Percentiles rank a stretch among this genome's conserved stretches.
Conservation (phyloP, 2,329 filamentous ascomycete species). For the Chrysoporthe puriensis region DNA sequence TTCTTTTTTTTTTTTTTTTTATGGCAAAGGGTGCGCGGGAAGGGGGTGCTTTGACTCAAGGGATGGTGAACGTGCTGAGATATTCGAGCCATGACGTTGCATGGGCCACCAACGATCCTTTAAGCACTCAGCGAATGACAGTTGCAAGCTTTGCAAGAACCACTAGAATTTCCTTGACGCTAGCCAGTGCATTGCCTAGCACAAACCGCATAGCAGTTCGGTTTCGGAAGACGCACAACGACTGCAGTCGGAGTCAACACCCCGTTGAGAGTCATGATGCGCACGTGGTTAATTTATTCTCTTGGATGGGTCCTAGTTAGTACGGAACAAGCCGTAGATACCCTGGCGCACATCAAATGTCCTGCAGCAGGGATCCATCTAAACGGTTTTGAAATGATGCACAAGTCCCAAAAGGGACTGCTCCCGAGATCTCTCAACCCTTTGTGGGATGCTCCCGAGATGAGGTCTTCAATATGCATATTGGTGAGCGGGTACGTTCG, state of each 20-base stretch:
- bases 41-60: no score
- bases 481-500: background rate
- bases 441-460: constrained; percentile 1
- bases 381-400: background rate
- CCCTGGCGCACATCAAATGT: background rate
- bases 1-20: background rate
- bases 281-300: background rate
- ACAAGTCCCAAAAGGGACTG: background rate
- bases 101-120: no score
- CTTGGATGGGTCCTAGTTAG: background rate
- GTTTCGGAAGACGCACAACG: background rate
- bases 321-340: background rate
- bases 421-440: background rate
- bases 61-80: no score
- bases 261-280: background rate
- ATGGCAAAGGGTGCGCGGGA: no score
- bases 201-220: background rate
- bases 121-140: no score
- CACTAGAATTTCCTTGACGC: no score
- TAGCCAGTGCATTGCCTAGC: background rate
- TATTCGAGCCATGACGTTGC: no score
- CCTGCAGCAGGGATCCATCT: background rate
- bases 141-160: no score
- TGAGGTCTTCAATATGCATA: background rate
- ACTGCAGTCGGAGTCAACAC: background rate